Base-by-base conservation (phyloP, 1,139 yeast genomes). In the Taphrina sp. region DNA sequence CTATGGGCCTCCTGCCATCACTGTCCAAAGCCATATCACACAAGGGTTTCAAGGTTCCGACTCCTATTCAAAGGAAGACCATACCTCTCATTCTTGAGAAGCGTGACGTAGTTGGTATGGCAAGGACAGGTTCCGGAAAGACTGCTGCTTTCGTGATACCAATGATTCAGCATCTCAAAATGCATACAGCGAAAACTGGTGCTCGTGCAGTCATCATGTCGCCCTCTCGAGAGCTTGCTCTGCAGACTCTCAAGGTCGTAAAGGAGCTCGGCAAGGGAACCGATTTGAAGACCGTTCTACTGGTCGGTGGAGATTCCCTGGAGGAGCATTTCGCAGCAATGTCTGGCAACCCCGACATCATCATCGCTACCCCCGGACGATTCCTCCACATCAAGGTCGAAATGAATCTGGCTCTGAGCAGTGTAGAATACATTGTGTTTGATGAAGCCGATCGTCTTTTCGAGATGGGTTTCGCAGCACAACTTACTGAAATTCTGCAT, bases 81-180 rank as follows among this genome's bases (percentile, higher is more conserved):
- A 87, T 94, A 58, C 98, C 98, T 0, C 75, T 89, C 58, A 83
- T 92, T 57, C 74, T 92, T 74, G 90, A 86, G 58, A 84, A 81
- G 59, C 77, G 95, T 66, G 98, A 94, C 72, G 95, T 94, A 33
- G 98, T 94, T 19, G 99, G 97, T 66, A 94, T 94, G 96, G 99
- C 99, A 19, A 79, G 97, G 66, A 94, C 99, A 0, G 99, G 99
- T 65, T 86, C 96, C 29, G 99, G 99, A 75, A 94, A 94, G 68
- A 94, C 99, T 0, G 97, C 97, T 3, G 98, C 98, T 0, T 94
- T 94, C 69, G 80, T 88, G n/a, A 73, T 94, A 58, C 99, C 99
- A 1, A 78, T 94, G 74, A 77, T 94, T 63, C 97, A 94, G 65
- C 83, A 79, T 65, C 74, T 90, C 61, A 87, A 86, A 67, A 71